A percentile compares a stretch with the other conserved stretches of the same genome.
These are phyloP conservation scores for Cyclospora cayetanensis DNA, from an alignment of 169 alveolate genomes.

Conservation along the genomic window DNA sequence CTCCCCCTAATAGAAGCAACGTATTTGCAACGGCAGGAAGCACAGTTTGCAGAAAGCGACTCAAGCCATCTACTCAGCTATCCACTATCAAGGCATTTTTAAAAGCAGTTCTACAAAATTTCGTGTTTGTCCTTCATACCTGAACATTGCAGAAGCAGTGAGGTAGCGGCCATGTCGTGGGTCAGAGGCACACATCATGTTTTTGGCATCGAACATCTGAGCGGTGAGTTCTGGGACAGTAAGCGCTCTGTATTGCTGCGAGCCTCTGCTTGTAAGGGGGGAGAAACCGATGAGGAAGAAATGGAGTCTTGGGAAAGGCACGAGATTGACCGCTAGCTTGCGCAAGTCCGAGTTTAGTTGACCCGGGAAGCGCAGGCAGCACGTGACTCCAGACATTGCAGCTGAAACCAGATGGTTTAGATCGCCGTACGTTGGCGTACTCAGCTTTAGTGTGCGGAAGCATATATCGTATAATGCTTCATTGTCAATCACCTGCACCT, in stretches of 20 bases:
- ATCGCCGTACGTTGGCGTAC: conserved; percentile 94
- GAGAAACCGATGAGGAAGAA: conserved; percentile 99
- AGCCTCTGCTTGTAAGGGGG: conserved; percentile 97
- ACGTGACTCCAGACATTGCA: conserved; percentile 98
- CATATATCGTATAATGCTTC: conserved; percentile 99
- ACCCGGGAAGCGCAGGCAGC: conserved; percentile 98
- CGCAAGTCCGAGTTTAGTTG: conserved; percentile 96
- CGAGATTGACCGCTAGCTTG: conserved; percentile 97
- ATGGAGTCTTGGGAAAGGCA: conserved; percentile 99
- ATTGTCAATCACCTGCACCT: conserved; percentile 97
- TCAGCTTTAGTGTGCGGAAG: conserved; percentile 97
- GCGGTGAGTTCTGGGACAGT: conserved; percentile 99
- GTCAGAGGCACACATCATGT: conserved; percentile 99
- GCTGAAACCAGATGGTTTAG: conserved; percentile 97
- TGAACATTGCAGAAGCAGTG: conserved; percentile 98
- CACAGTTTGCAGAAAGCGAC: no score
- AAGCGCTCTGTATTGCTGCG: conserved; percentile 98
- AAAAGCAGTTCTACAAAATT: no score
- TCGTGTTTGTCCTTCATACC: conserved; percentile 70
- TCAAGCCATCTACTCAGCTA: no score
- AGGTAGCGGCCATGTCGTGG: conserved; percentile 99
- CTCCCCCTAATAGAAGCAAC: conserved; percentile 87
- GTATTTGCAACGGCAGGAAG: no score
- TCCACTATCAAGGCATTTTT: no score
- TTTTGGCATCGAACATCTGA: conserved; percentile 99